phyloP scores from a whole-genome alignment of 2,329 filamentous ascomycete species.

The Colletotrichum endophyticum region DNA sequence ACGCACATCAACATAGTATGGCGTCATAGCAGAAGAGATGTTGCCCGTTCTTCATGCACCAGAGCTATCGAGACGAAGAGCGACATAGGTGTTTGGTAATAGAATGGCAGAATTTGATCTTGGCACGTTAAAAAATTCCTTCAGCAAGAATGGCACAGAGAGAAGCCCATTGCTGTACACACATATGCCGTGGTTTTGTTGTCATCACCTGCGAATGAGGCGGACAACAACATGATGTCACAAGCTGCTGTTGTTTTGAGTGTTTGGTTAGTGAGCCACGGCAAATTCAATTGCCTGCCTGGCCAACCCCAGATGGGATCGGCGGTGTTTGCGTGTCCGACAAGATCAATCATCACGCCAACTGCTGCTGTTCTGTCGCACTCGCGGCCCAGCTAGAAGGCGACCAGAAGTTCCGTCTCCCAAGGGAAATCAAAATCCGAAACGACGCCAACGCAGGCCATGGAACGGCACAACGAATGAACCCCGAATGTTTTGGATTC shows the following conservation, averaged over 20 bases:
- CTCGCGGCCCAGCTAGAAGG: neutral
- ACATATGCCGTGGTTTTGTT: slow-evolving; percentile 53
- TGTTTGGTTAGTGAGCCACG: neutral
- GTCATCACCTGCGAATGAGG: neutral
- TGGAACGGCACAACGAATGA: neutral
- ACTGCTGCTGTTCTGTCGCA: neutral
- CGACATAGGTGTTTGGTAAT: slow-evolving; percentile 63
- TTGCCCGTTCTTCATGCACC: slow-evolving; percentile 64
- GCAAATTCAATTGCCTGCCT: neutral
- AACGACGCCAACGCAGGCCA: neutral
- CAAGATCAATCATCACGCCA: neutral
- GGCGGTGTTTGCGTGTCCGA: neutral
- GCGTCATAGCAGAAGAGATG: slow-evolving; percentile 30
- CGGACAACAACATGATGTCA: neutral
- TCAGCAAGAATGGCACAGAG: slow-evolving; percentile 58
- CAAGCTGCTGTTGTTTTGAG: neutral
- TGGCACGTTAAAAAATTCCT: slow-evolving; percentile 61
- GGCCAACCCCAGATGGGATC: neutral
- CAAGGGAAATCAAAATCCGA: neutral
- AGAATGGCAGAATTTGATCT: slow-evolving; percentile 52
- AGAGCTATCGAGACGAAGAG: slow-evolving; percentile 23
- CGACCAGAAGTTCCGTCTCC: neutral
- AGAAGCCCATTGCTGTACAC: slow-evolving; percentile 63
- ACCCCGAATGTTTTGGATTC: neutral
- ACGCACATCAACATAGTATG: neutral